A percentile compares a stretch with the other conserved stretches of the same genome.
Conservation (phyloP, 805 yeast genomes). For the Candida nitratophila region DNA sequence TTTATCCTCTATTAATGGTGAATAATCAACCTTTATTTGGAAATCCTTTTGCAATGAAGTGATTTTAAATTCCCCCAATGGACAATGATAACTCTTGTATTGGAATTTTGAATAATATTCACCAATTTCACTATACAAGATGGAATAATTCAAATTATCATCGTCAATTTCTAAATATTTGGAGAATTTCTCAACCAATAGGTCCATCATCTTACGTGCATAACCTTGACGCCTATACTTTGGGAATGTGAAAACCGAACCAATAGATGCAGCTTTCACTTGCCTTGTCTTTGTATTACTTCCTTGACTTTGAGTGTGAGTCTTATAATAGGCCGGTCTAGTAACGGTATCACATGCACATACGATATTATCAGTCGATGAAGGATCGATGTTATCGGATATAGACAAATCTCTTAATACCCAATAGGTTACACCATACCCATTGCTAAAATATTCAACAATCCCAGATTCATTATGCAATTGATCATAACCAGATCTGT, state of each 20-base stretch:
- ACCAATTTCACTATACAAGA: constrained; percentile 70
- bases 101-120: constrained; percentile 61
- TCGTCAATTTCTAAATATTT: constrained; percentile 4
- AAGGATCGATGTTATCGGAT: constrained; percentile 1
- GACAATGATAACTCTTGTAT: constrained; percentile 24
- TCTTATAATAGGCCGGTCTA: constrained; percentile 9
- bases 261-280: constrained; percentile 29
- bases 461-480: too few species aligned
- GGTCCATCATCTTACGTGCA: constrained; percentile 40
- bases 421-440: constrained; percentile 20
- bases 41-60: too few species aligned
- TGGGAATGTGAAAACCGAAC: constrained; percentile 51
- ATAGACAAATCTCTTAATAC: constrained; percentile 13
- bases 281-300: too few species aligned
- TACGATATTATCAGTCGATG: constrained; percentile 14
- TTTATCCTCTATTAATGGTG: neutral
- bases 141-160: constrained; percentile 24
- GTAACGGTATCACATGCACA: constrained; percentile 24
- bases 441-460: neutral
- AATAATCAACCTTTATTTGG: too few species aligned
- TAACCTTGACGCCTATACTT: constrained; percentile 48
- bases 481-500: constrained; percentile 6
- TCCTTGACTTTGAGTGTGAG: too few species aligned
- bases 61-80: too few species aligned
- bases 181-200: constrained; percentile 20